Evolutionary conservation across 805 yeast genomes (phyloP).

Genomic region (Kurtzmaniella fragi): DNA sequence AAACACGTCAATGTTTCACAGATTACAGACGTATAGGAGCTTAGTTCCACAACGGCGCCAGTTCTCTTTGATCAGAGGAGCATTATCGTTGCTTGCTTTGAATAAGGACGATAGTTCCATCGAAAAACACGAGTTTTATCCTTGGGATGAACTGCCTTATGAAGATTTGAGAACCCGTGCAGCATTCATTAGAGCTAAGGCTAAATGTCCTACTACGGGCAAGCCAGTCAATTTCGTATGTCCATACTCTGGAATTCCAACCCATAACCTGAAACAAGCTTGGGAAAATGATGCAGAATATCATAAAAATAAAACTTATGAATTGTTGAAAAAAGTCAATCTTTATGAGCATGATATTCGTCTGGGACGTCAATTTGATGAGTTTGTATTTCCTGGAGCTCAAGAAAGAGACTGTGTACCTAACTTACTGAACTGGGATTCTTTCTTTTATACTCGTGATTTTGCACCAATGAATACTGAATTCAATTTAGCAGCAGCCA

Average conservation of each 20-base stretch:
- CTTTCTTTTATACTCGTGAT: slow-evolving; percentile 86
- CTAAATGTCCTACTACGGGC: slow-evolving; percentile 86
- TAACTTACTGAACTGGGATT: slow-evolving; percentile 85
- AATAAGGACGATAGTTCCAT: slow-evolving; percentile 1
- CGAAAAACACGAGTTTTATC: slow-evolving; percentile 26
- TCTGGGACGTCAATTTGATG: slow-evolving; percentile 91
- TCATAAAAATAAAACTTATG: slow-evolving; percentile 62
- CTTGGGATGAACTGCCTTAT: slow-evolving; percentile 90
- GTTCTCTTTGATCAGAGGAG: slow-evolving; percentile 3
- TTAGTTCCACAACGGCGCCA: not conserved
- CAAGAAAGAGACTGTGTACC: slow-evolving; percentile 73
- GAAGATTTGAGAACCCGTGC: slow-evolving; percentile 88
- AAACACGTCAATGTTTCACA: no score
- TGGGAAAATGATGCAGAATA: slow-evolving; percentile 80
- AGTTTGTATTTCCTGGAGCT: slow-evolving; percentile 84
- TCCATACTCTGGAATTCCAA: slow-evolving; percentile 93
- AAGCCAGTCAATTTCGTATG: slow-evolving; percentile 79
- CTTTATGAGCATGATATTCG: slow-evolving; percentile 92
- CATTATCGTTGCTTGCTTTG: slow-evolving; percentile 2
- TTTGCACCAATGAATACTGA: slow-evolving; percentile 96
- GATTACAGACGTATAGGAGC: no score
- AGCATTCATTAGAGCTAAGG: slow-evolving; percentile 80
- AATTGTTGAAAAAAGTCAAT: slow-evolving; percentile 78
- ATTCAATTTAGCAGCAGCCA: slow-evolving; percentile 90
- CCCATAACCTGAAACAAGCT: slow-evolving; percentile 86